These are phyloP conservation scores for Spirogloea muscicola DNA, from an alignment of 139 green algal species.

Conservation along the genomic window DNA sequence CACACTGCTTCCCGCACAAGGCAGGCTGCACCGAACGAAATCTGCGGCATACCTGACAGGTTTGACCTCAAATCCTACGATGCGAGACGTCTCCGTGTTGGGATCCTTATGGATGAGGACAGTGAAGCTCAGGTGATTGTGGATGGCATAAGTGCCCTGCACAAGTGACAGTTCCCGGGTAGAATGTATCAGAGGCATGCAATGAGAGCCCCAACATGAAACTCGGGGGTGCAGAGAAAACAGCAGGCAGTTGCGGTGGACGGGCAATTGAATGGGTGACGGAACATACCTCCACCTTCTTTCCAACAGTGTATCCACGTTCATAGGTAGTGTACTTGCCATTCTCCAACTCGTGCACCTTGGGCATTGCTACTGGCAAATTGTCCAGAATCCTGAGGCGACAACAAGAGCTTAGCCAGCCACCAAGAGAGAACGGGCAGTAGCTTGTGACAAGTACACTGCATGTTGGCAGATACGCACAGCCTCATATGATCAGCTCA, in stretches of 20 bases:
- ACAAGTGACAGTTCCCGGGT: background rate
- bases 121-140: conserved; percentile 97
- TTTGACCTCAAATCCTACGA: conserved; percentile 98
- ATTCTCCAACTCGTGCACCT: conserved; percentile 73
- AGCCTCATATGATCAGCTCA: conserved; percentile 3
- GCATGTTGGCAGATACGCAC: background rate
- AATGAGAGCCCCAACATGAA: background rate
- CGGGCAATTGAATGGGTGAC: background rate
- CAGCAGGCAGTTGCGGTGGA: background rate
- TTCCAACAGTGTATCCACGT: conserved; percentile 89
- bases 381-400: conserved; percentile 90
- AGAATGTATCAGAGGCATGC: too few species aligned
- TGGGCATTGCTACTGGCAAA: conserved; percentile 89
- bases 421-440: background rate
- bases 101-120: conserved; percentile 92
- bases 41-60: conserved; percentile 52
- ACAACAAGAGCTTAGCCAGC: background rate
- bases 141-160: conserved; percentile 49
- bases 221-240: background rate
- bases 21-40: background rate
- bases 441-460: background rate
- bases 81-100: conserved; percentile 72
- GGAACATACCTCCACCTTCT: conserved; percentile 61
- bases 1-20: background rate
- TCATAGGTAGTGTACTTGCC: conserved; percentile 87